Percentiles rank a stretch among this genome's conserved stretches.
Conservation (phyloP, 768 basidiomycete species). For the Galerina marginata region DNA sequence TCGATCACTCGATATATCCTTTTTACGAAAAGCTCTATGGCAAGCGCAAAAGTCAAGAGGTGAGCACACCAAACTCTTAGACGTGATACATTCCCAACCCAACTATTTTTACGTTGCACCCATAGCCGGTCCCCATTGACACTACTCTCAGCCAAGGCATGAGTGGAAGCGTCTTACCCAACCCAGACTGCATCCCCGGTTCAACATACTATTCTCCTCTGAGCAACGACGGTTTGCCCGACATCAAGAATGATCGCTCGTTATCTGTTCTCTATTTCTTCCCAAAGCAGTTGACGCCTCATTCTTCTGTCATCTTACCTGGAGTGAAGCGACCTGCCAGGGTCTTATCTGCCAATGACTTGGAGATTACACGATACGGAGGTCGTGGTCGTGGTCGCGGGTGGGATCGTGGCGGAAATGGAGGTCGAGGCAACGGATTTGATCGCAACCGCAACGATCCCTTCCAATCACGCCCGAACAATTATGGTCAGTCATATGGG, state of each 20-base stretch:
- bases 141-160: slow-evolving; percentile 75
- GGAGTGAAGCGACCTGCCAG: slow-evolving; percentile 66
- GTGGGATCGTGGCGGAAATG: slow-evolving; percentile 41
- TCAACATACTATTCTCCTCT: slow-evolving; percentile 88
- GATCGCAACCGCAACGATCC: slow-evolving; percentile 49
- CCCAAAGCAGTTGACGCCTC: slow-evolving; percentile 85
- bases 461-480: slow-evolving; percentile 51
- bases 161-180: slow-evolving; percentile 78
- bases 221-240: slow-evolving; percentile 59
- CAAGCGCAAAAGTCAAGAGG: slow-evolving; percentile 82
- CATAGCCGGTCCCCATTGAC: slow-evolving; percentile 78
- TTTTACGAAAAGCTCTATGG: slow-evolving; percentile 90
- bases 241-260: slow-evolving; percentile 87
- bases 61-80: slow-evolving; percentile 38
- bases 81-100: not conserved
- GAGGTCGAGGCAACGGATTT: slow-evolving; percentile 38
- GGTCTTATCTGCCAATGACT: slow-evolving; percentile 69
- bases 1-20: slow-evolving; percentile 86
- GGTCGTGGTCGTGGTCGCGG: slow-evolving; percentile 59
- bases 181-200: slow-evolving; percentile 89
- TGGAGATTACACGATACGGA: slow-evolving; percentile 68
- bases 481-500: slow-evolving; percentile 38
- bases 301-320: slow-evolving; percentile 82
- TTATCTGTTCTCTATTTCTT: slow-evolving; percentile 89
- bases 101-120: slow-evolving; percentile 7